Conservation (phyloP, 2,329 filamentous ascomycete genomes). For the Berkeleyomyces basicola region DNA sequence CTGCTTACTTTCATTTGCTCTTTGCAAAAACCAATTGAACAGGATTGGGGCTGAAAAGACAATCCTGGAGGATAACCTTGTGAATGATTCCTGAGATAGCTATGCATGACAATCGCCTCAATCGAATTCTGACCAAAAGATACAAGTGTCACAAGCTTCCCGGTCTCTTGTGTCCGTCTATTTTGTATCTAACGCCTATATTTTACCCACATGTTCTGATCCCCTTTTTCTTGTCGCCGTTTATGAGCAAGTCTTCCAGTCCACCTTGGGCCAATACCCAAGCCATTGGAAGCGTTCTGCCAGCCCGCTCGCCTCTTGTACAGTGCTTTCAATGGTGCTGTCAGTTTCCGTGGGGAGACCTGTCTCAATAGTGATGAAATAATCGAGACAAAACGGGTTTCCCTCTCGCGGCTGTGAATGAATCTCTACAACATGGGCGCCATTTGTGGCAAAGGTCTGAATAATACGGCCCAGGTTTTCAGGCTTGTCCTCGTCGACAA, state of each 20-base stretch:
- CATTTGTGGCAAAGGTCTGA: not conserved
- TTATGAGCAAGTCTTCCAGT: slow-evolving; percentile 9
- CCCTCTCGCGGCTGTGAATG: slow-evolving; percentile 10
- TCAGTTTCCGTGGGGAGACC: slow-evolving; percentile 2
- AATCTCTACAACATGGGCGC: slow-evolving; percentile 5
- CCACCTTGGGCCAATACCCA: slow-evolving; percentile 40
- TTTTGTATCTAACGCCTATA: not conserved
- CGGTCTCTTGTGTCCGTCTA: not conserved
- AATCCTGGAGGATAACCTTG: too few species aligned
- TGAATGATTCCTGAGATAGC: too few species aligned
- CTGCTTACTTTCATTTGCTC: not conserved
- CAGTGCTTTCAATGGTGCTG: slow-evolving; percentile 34
- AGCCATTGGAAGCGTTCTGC: slow-evolving; percentile 51
- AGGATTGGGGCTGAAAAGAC: too few species aligned
- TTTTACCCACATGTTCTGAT: not conserved
- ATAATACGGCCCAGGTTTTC: slow-evolving; percentile 6
- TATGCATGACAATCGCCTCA: too few species aligned
- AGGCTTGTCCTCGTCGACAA: slow-evolving; percentile 1
- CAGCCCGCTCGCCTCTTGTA: slow-evolving; percentile 39
- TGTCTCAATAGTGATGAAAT: slow-evolving; percentile 11
- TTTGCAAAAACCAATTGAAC: not conserved
- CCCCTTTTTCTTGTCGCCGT: not conserved
- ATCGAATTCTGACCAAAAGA: too few species aligned
- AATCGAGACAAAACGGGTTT: slow-evolving; percentile 11
- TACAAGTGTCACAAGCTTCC: too few species aligned